A percentile compares a stretch with the other conserved stretches of the same genome.
Conservation (phyloP, 1,284 basidiomycete genomes). For the Bjerkandera adusta region DNA sequence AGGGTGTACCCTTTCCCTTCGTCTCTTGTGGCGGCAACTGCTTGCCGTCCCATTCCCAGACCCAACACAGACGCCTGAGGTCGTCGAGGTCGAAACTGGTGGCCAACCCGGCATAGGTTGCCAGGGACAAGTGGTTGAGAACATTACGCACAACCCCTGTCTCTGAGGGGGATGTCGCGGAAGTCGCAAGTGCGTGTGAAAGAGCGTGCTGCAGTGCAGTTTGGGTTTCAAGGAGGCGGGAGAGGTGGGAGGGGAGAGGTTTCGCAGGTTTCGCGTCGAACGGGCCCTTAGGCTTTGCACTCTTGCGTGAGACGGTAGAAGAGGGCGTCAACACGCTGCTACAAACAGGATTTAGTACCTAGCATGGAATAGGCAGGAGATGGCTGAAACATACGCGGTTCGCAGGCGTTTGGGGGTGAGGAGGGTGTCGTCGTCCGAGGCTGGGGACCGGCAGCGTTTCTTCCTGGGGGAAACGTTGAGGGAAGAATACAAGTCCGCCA, state of each 20-base stretch:
- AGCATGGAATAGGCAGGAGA: not conserved
- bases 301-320: slow-evolving; percentile 36
- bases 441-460: slow-evolving; percentile 49
- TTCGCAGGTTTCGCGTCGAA: slow-evolving; percentile 22
- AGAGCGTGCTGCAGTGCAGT: slow-evolving; percentile 73
- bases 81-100: slow-evolving; percentile 64
- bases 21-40: slow-evolving; percentile 27
- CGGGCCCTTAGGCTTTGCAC: slow-evolving; percentile 17
- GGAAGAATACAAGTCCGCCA: slow-evolving; percentile 62
- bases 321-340: slow-evolving; percentile 57
- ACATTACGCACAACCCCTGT: slow-evolving; percentile 74
- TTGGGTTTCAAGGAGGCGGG: slow-evolving; percentile 60
- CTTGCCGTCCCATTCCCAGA: slow-evolving; percentile 83
- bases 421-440: slow-evolving; percentile 45
- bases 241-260: slow-evolving; percentile 55
- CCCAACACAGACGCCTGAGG: slow-evolving; percentile 73
- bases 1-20: slow-evolving; percentile 10
- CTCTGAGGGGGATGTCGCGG: slow-evolving; percentile 73
- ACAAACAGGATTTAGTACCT: slow-evolving; percentile 4
- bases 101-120: slow-evolving; percentile 64
- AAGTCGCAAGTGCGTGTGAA: slow-evolving; percentile 79
- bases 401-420: slow-evolving; percentile 69
- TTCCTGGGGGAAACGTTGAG: slow-evolving; percentile 65
- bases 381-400: slow-evolving; percentile 41
- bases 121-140: slow-evolving; percentile 70